Percentiles rank a stretch among this genome's conserved stretches.
Evolutionary conservation across 139 green algal species (phyloP).

Genomic region (Auxenochlorella pyrenoidosa): DNA sequence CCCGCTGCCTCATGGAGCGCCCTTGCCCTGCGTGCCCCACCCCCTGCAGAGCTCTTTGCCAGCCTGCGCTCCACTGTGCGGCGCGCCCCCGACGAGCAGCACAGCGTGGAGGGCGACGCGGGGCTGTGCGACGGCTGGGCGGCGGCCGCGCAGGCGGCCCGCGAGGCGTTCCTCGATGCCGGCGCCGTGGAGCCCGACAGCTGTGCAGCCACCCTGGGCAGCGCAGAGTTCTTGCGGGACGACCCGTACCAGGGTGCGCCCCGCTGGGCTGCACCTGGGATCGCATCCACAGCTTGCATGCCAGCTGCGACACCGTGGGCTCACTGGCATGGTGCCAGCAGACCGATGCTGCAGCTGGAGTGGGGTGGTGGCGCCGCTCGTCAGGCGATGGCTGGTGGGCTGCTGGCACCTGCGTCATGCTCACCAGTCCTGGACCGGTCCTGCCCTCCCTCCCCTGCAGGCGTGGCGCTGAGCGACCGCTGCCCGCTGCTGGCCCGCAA

Average conservation of each 20-base stretch:
- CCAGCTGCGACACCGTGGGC: no score
- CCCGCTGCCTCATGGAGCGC: no score
- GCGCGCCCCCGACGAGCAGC: background rate
- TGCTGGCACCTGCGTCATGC: no score
- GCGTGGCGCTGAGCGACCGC: background rate
- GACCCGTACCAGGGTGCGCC: background rate
- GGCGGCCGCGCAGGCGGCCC: background rate
- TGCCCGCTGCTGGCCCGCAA: constrained; percentile 33
- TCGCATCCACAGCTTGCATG: no score
- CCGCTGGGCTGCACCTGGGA: background rate
- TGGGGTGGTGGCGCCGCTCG: no score
- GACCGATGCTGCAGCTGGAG: no score
- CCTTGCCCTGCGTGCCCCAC: background rate
- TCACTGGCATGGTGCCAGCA: background rate
- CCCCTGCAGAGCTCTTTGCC: constrained; percentile 21
- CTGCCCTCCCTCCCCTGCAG: no score
- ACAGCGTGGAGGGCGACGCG: background rate
- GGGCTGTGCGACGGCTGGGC: background rate
- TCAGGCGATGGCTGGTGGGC: no score
- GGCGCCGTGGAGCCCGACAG: background rate
- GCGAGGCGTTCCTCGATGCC: background rate
- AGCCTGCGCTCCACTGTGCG: background rate
- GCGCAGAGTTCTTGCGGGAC: background rate
- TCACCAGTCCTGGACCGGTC: background rate
- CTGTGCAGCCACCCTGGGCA: constrained; percentile 16